Base-by-base conservation (phyloP, 2,329 filamentous ascomycete species). In the Trichoderma sp. region DNA sequence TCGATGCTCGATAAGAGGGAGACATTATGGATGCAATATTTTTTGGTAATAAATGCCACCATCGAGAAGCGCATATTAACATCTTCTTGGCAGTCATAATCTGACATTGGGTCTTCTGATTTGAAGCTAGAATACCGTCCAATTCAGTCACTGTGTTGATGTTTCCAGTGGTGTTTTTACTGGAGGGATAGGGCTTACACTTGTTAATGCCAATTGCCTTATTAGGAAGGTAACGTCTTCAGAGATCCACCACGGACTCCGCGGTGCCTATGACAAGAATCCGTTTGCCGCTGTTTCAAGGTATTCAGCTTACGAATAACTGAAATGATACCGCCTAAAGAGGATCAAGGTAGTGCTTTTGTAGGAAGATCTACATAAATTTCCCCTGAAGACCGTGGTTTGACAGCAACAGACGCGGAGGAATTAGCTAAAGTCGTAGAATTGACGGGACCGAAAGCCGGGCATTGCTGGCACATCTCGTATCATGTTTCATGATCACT, bases 41-140 rank as follows among this genome's bases (percentile, higher is more conserved):
- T 53, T 53, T n/a, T 53, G 0, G 1, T 11, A 12, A 21, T 53
- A 0, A 6, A 12, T 53, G 1, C 45, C n/a, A 53, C 9, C n/a
- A 21, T 12, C 5, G 1, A 12, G n/a, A 53, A 21, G 2, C 8
- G 0, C 4, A 6, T 53, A 0, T 21, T 53, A 3, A 3, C 3
- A 53, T 53, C n/a, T 53, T 53, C 45, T 53, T 53, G 45, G 45
- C 45, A 53, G 45, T 12, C 9, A 21, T 53, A 53, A 6, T 53
- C n/a, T 53, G n/a, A 3, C 45, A 21, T 53, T 53, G 9, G 3
- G 45, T 9, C n/a, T 53, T 53, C 9, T n/a, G n/a, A 53, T 3
- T 9, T 53, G 45, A 53, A 53, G 45, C 45, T 12, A 2, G 45
- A 53, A 53, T 21, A 53, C 4, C 45, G 45, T 53, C n/a, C 45